These are phyloP conservation scores for Lophiostoma macrostomum DNA, from an alignment of 495 filamentous ascomycete species.

Conservation along the genomic window DNA sequence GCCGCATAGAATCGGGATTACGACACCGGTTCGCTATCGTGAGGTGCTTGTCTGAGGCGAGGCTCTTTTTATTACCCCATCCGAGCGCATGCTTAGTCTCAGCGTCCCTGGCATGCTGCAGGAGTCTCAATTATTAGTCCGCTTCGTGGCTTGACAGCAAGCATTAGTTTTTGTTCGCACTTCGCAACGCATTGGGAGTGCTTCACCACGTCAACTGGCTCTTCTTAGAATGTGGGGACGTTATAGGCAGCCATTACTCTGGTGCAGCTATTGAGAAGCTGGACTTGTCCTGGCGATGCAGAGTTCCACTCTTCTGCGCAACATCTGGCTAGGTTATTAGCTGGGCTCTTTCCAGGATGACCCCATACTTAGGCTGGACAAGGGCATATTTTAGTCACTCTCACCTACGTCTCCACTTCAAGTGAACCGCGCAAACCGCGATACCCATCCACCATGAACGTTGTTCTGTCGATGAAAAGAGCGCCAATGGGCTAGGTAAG, in stretches of 20 bases:
- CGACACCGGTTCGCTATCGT: conserved; percentile 9
- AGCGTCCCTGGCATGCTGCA: conserved; percentile 15
- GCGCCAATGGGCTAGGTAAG: conserved; percentile 1
- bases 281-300: not conserved
- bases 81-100: conserved; percentile 21
- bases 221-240: not conserved
- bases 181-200: not conserved
- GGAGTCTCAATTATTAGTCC: too few relatives aligned
- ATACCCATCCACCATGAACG: not conserved
- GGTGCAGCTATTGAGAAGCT: not conserved
- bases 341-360: not conserved
- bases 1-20: conserved; percentile 19
- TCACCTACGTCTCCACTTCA: not conserved
- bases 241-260: not conserved
- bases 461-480: too few relatives aligned
- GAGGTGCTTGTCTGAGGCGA: conserved; percentile 11
- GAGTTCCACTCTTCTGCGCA: conserved; percentile 17
- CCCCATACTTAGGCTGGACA: not conserved
- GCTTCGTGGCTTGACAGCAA: too few relatives aligned
- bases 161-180: too few relatives aligned
- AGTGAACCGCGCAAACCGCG: conserved; percentile 28
- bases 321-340: conserved; percentile 4
- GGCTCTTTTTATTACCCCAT: conserved; percentile 31
- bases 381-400: not conserved
- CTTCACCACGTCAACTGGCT: not conserved